Conservation (phyloP, 2,329 filamentous ascomycete species). For the Didymella lethalis region DNA sequence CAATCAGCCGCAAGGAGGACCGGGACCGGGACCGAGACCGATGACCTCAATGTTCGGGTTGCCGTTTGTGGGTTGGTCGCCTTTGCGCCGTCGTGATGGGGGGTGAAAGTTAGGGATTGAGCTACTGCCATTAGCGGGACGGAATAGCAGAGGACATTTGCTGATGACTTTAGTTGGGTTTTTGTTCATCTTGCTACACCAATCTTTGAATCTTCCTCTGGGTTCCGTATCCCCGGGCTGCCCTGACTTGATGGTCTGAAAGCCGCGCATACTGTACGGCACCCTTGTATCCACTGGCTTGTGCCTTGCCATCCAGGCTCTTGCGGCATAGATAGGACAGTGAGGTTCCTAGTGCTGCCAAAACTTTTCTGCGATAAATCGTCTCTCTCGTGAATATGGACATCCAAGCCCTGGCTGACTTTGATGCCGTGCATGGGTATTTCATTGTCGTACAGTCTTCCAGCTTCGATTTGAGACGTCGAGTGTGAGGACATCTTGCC, state of each 20-base stretch:
- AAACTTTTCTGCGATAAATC: constrained; percentile 30
- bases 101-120: neutral
- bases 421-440: constrained; percentile 35
- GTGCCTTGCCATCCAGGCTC: constrained; percentile 14
- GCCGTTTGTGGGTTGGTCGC: neutral
- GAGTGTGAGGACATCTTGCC: constrained; percentile 12
- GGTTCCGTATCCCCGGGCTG: constrained; percentile 4
- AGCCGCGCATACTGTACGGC: constrained; percentile 29
- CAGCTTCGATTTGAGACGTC: constrained; percentile 20
- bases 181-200: constrained; percentile 9
- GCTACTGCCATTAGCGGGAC: neutral
- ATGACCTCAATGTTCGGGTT: neutral
- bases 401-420: constrained; percentile 30
- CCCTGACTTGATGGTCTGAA: constrained; percentile 23
- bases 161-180: neutral
- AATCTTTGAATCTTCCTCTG: constrained; percentile 20
- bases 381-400: constrained; percentile 33
- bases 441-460: constrained; percentile 13
- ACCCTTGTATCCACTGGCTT: constrained; percentile 28
- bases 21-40: neutral
- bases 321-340: constrained; percentile 23
- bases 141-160: neutral
- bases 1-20: neutral
- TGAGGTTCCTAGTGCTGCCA: constrained; percentile 31
- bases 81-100: neutral